Base-by-base conservation (phyloP, 352 stramenopile species). In the Phytopythium chamaehyphon region DNA sequence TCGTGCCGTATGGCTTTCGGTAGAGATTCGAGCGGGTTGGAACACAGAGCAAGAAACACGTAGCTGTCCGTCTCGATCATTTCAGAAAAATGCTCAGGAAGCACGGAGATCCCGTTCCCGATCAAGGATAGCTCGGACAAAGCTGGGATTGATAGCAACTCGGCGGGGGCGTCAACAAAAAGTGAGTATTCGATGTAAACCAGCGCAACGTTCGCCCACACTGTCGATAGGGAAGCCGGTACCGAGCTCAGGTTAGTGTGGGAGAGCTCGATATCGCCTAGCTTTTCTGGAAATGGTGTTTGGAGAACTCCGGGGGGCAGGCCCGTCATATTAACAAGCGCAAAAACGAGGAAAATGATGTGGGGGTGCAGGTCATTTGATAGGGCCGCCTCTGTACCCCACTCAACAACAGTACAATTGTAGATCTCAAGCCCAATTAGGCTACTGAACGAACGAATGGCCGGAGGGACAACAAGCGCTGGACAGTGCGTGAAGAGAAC, bases 401-500 rank as follows among this genome's bases (percentile, higher is more conserved):
- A 87, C 19, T 62, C 48, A 6, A 61, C 24, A 0, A 85, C 43
- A 15, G 76, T 87, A 31, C 56, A 68, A 49, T 87, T 87, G 59
- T 63, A 87, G 2, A 85, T 53, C 39, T 87, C 76, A 49, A 87
- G 31, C 6, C 71, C 61, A 14, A 84, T 46, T 1, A 87, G 36
- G 12, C 79, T 71, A 15, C 39, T 38, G 40, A 82, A 82, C 10
- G 53, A 39, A 4, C 40, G 55, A 21, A 87, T 50, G 0, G 51
- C 44, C 19, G 49, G 6, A 0, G 76, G 66, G 45, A 87, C 67
- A 12, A 39, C 33, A 11, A 87, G 62, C 0, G 23, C 49, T 1
- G 69, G 55, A 35, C 76, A 87, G 54, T 85, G 76, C 18, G 57
- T 66, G 39, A 87, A 72, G 4, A 87, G 55, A 39, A 85, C 50